Evolutionary conservation across 768 basidiomycete genomes (phyloP), one percentile per base, ranked within the genome.

Genomic region (Gloeophyllum trabeum): DNA sequence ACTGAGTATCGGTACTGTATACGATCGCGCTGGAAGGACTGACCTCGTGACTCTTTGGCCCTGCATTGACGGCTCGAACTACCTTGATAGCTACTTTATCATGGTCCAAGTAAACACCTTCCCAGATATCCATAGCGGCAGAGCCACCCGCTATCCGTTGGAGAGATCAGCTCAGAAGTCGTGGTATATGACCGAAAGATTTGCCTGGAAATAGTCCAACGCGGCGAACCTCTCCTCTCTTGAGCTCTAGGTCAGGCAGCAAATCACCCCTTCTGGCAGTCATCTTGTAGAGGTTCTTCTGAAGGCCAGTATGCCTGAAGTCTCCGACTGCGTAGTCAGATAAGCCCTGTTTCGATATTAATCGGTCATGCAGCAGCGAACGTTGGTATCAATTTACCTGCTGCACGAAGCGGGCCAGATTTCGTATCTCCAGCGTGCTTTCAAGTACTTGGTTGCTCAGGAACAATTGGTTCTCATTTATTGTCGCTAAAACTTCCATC

Each of bases 71-170:
- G 7, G 72, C 69, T 26, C 76, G 69, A 24, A 78, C 56, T 5
- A 69, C 64, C 50, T 77, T 77, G 53, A 78, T 70, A 2, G 72
- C 70, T 2, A 77, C 76, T 44, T 73, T 75, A 47, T 75, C 70
- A 38, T 65, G 60, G 24, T 62, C 61, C 1, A 78, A 62, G 56
- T 75, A 78, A 6, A 69, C 23, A 3, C 76, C 76, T 51, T 76
- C 72, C 64, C 64, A 63, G 37, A 75, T 69, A 54, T 74, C 75
- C 62, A 75, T 74, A 3, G 68, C 63, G 12, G 67, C 64, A 5
- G 67, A 71, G 22, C 73, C 73, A 32, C 66, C 66, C n/a, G n/a
- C n/a, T n/a, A n/a, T n/a, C n/a, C n/a, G n/a, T n/a, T n/a, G n/a
- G n/a, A n/a, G n/a, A n/a, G n/a, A n/a, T n/a, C n/a, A n/a, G n/a